A percentile compares a stretch with the other conserved stretches of the same genome.
Evolutionary conservation across 352 stramenopile species (phyloP).

Genomic region (Globisporangium canariense): DNA sequence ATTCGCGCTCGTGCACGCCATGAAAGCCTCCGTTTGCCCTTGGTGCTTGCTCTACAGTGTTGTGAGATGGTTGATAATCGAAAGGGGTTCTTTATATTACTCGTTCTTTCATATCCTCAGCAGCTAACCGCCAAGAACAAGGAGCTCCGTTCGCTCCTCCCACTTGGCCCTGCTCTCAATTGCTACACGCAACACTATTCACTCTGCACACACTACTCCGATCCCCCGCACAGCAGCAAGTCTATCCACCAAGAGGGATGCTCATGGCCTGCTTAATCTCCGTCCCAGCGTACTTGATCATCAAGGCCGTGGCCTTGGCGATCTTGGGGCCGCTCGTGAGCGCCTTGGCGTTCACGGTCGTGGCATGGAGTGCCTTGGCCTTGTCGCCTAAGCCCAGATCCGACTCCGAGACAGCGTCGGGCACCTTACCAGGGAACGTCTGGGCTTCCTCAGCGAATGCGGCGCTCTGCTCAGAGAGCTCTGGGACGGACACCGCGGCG

Average conservation of each 20-base stretch:
- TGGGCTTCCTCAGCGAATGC: constrained; percentile 40
- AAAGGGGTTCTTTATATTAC: too few relatives aligned
- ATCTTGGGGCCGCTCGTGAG: constrained; percentile 49
- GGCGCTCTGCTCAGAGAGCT: constrained; percentile 36
- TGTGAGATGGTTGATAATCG: too few relatives aligned
- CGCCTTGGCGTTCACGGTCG: constrained; percentile 39
- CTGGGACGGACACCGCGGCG: constrained; percentile 39
- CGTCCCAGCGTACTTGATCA: constrained; percentile 47
- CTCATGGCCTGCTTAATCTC: constrained; percentile 39
- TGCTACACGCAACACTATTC: neutral
- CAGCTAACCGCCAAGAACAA: too few relatives aligned
- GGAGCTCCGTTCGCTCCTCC: too few relatives aligned
- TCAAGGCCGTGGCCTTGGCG: constrained; percentile 35
- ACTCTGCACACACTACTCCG: neutral
- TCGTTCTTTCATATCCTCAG: too few relatives aligned
- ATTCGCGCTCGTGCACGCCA: too few relatives aligned
- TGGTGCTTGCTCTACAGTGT: too few relatives aligned
- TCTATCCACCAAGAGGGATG: constrained; percentile 36
- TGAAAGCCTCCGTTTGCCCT: too few relatives aligned
- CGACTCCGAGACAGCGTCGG: constrained; percentile 36
- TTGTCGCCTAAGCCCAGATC: constrained; percentile 38
- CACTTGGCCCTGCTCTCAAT: too few relatives aligned
- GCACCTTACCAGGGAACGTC: constrained; percentile 36
- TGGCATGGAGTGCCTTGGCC: constrained; percentile 22
- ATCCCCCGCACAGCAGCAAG: neutral